These are phyloP conservation scores for Cantharellus cinnabarinus DNA, from an alignment of 768 basidiomycete species.

Conservation along the genomic window DNA sequence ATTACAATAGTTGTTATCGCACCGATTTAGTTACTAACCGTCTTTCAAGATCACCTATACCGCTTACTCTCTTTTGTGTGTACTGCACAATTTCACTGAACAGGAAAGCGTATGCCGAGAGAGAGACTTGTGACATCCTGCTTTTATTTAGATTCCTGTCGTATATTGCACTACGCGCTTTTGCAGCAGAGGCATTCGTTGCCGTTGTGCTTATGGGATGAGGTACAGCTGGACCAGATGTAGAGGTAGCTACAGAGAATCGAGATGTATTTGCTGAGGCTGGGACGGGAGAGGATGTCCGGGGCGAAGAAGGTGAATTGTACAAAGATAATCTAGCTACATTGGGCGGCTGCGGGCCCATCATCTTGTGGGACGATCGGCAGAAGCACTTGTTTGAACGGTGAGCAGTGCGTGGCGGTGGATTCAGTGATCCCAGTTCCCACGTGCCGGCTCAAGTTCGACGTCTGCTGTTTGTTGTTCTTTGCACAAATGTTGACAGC, in stretches of 20 bases:
- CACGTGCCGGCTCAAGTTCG: no score
- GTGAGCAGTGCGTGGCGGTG: no score
- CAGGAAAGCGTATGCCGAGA: conserved; percentile 69
- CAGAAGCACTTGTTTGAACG: no score
- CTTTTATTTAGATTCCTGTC: conserved; percentile 81
- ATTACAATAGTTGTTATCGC: neutral
- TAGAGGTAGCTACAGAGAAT: neutral
- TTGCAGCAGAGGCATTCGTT: neutral
- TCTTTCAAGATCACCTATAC: conserved; percentile 87
- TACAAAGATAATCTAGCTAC: no score
- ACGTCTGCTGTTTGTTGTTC: no score
- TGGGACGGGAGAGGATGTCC: neutral
- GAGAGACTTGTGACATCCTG: conserved; percentile 61
- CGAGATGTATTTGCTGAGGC: neutral
- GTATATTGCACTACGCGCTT: conserved; percentile 30
- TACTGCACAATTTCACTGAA: conserved; percentile 91
- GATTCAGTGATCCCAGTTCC: no score
- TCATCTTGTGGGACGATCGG: no score
- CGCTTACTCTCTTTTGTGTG: conserved; percentile 85
- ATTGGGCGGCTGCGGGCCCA: no score
- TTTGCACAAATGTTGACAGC: no score
- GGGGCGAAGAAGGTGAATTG: no score
- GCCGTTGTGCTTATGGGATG: neutral
- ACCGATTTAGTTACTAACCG: conserved; percentile 30
- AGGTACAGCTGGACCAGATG: neutral